A percentile compares a stretch with the other conserved stretches of the same genome.
Conservation (phyloP, 257 asterid species). For the Ballota nigra region DNA sequence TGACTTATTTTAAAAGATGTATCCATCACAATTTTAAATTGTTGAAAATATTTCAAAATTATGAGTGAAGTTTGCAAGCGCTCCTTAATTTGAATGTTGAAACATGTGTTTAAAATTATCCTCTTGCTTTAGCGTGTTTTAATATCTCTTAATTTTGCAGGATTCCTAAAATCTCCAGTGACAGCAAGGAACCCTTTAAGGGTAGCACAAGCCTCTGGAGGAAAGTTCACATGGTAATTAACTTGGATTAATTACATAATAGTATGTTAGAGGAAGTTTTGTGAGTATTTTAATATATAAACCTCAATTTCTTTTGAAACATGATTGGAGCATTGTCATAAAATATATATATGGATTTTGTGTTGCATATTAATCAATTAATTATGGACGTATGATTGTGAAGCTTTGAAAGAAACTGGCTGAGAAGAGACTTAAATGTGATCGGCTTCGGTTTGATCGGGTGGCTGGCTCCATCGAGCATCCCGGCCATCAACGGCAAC, state of each 20-base stretch:
- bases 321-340: too few species aligned
- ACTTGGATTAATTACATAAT: neutral
- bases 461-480: constrained; percentile 92
- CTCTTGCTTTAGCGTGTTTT: too few species aligned
- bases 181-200: constrained; percentile 64
- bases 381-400: constrained; percentile 7
- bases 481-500: constrained; percentile 74
- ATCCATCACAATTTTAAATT: too few species aligned
- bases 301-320: too few species aligned
- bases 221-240: constrained; percentile 67
- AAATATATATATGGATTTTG: too few species aligned
- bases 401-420: constrained; percentile 85
- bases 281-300: too few species aligned
- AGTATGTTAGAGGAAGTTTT: too few species aligned
- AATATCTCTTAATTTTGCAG: constrained; percentile 28
- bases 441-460: constrained; percentile 93
- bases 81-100: too few species aligned
- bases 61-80: too few species aligned
- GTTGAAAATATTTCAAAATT: too few species aligned
- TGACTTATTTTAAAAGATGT: too few species aligned
- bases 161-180: constrained; percentile 55
- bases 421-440: constrained; percentile 83
- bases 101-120: too few species aligned
- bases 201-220: constrained; percentile 69
- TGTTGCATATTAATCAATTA: neutral